Percentiles rank a stretch among this genome's conserved stretches.
Evolutionary conservation across 164 flowering plant species (phyloP).

Genomic region (Kalanchoe fedtschenkoi): DNA sequence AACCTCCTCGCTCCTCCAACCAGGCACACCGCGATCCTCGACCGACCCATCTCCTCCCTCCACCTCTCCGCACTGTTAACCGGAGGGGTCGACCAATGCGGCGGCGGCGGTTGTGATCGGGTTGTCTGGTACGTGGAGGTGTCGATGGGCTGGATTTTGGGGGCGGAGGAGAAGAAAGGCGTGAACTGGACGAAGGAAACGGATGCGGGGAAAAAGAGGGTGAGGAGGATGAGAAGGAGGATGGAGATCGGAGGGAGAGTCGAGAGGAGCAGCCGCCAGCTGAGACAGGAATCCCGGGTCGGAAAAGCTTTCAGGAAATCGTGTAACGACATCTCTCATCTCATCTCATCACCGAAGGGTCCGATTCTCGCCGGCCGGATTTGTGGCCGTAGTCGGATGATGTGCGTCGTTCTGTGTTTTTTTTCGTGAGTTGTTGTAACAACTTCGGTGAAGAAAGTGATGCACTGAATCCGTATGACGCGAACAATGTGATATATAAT

Average conservation of each 20-base stretch:
- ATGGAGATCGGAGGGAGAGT: constrained; percentile 30
- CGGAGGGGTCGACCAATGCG: background rate
- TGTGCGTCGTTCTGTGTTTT: too few relatives aligned
- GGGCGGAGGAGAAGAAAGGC: constrained; percentile 17
- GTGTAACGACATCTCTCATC: background rate
- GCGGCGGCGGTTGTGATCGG: background rate
- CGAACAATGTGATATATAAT: too few relatives aligned
- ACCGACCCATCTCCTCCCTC: constrained; percentile 24
- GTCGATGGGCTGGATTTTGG: constrained; percentile 2
- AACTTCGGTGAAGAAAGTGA: too few relatives aligned
- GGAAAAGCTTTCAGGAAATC: background rate
- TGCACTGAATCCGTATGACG: too few relatives aligned
- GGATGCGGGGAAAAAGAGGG: constrained; percentile 16
- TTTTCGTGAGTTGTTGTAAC: too few relatives aligned
- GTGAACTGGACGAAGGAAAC: constrained; percentile 20
- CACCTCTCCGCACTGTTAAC: constrained; percentile 10
- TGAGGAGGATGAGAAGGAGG: constrained; percentile 25
- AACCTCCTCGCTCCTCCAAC: constrained; percentile 95
- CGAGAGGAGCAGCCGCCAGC: constrained; percentile 37
- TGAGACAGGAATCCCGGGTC: constrained; percentile 24
- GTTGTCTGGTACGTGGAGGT: too few relatives aligned
- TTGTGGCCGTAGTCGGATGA: too few relatives aligned
- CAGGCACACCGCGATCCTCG: constrained; percentile 79
- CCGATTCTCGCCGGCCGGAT: too few relatives aligned
- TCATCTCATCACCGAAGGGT: too few relatives aligned